phyloP scores from a whole-genome alignment of 768 basidiomycete genomes.

The Polyporus arcularius region DNA sequence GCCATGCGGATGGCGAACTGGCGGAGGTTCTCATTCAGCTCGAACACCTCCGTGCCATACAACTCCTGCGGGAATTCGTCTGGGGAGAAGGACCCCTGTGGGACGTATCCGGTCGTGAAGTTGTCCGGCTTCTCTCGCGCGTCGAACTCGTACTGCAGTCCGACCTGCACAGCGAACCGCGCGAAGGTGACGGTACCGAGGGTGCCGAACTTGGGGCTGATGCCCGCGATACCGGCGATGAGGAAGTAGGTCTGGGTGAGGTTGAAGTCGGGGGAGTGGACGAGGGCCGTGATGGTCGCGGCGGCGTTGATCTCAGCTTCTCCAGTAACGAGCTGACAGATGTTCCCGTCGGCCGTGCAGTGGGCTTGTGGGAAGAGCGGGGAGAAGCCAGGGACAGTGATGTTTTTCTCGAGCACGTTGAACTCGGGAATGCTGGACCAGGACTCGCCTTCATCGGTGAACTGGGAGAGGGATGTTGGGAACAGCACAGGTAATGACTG shows the following conservation, averaged over 20 bases:
- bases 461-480: constrained; percentile 13
- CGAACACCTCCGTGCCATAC: constrained; percentile 49
- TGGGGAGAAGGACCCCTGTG: constrained; percentile 32
- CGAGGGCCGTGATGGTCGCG: constrained; percentile 31
- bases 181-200: constrained; percentile 41
- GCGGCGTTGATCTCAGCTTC: constrained; percentile 48
- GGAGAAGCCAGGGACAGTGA: constrained; percentile 40
- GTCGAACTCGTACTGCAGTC: constrained; percentile 43
- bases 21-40: constrained; percentile 44
- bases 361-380: constrained; percentile 39
- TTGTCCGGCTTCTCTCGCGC: constrained; percentile 41
- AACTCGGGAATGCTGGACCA: constrained; percentile 32
- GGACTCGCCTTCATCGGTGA: constrained; percentile 7
- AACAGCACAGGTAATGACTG: neutral
- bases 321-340: constrained; percentile 41
- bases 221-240: constrained; percentile 42
- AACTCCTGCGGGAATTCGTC: constrained; percentile 28
- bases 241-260: constrained; percentile 43
- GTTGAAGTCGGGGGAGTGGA: constrained; percentile 37
- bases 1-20: constrained; percentile 32
- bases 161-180: constrained; percentile 40
- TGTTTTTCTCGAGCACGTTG: constrained; percentile 35
- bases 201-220: constrained; percentile 40
- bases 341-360: constrained; percentile 35
- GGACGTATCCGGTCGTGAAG: constrained; percentile 40